Percentiles rank a stretch among this genome's conserved stretches.
Evolutionary conservation across 2,329 filamentous ascomycete species (phyloP).

Genomic region (Tolypocladium amazonense): DNA sequence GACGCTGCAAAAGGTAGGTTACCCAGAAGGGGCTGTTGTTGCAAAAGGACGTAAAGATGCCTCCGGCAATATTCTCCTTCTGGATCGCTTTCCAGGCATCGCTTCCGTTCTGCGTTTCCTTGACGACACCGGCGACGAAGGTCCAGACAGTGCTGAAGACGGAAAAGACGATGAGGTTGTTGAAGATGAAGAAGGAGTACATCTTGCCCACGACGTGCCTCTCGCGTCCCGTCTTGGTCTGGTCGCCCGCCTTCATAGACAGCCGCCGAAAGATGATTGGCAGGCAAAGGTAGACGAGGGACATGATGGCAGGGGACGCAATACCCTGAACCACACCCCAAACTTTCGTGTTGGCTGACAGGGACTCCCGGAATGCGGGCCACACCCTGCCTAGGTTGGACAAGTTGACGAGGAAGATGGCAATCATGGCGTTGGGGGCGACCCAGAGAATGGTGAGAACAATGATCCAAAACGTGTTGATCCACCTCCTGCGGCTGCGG

Average conservation of each 20-base stretch:
- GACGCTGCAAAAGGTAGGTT: slow-evolving; percentile 84
- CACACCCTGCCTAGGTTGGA: slow-evolving; percentile 71
- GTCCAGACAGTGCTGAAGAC: slow-evolving; percentile 76
- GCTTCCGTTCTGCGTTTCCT: slow-evolving; percentile 41
- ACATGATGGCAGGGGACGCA: slow-evolving; percentile 75
- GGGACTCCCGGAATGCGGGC: slow-evolving; percentile 57
- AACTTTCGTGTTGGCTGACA: slow-evolving; percentile 51
- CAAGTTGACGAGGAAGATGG: slow-evolving; percentile 84
- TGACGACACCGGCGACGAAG: slow-evolving; percentile 57
- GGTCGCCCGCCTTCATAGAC: slow-evolving; percentile 72
- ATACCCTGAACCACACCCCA: slow-evolving; percentile 94
- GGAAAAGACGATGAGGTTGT: slow-evolving; percentile 91
- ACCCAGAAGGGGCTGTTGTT: slow-evolving; percentile 86
- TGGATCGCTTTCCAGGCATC: slow-evolving; percentile 61
- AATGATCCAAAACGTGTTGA: slow-evolving; percentile 77
- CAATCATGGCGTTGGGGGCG: slow-evolving; percentile 86
- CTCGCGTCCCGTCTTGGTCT: slow-evolving; percentile 86
- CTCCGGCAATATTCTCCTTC: slow-evolving; percentile 49
- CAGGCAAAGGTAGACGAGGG: slow-evolving; percentile 74
- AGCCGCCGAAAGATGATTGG: slow-evolving; percentile 87
- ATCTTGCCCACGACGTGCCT: slow-evolving; percentile 83
- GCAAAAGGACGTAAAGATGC: slow-evolving; percentile 66
- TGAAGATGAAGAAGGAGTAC: slow-evolving; percentile 94
- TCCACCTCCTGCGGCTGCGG: slow-evolving; percentile 60
- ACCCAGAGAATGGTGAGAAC: slow-evolving; percentile 79